These are phyloP conservation scores for Erythrobasidium hasegawianum DNA, from an alignment of 1,284 basidiomycete species.

Conservation along the genomic window DNA sequence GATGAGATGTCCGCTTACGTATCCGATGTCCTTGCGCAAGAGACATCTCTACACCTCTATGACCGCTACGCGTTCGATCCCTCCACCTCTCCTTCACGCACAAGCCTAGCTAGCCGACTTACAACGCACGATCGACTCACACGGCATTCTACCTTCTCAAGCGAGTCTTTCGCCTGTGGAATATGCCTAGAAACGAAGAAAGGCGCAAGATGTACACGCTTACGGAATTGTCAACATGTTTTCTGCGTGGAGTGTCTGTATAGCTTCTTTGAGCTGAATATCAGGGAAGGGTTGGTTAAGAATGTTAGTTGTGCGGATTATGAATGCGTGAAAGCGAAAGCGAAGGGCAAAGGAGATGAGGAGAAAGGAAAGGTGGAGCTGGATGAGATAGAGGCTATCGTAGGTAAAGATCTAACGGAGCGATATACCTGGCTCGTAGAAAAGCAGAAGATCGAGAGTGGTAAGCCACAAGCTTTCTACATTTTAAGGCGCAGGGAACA, in stretches of 20 bases:
- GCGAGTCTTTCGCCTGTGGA: conserved; percentile 60
- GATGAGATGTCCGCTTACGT: conserved; percentile 8
- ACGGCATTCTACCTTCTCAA: conserved; percentile 54
- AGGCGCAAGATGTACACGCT: conserved; percentile 63
- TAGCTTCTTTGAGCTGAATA: conserved; percentile 69
- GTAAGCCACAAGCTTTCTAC: conserved; percentile 50
- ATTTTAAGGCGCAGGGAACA: too few relatives aligned
- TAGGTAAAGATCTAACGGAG: conserved; percentile 59
- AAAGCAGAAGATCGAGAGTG: conserved; percentile 65
- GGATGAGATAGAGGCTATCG: conserved; percentile 53
- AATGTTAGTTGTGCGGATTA: conserved; percentile 69
- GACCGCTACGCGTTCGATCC: conserved; percentile 20
- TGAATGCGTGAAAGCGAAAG: conserved; percentile 42
- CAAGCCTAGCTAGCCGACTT: conserved; percentile 7
- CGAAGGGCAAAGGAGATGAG: conserved; percentile 33
- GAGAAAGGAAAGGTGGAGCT: conserved; percentile 34
- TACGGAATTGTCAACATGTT: conserved; percentile 62
- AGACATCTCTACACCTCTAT: not conserved
- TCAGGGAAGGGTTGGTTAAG: conserved; percentile 65
- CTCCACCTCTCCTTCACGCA: not conserved
- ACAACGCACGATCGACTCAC: conserved; percentile 19
- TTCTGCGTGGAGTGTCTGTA: conserved; percentile 68
- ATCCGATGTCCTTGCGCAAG: not conserved
- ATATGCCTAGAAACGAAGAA: conserved; percentile 67
- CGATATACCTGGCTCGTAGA: conserved; percentile 69